A percentile compares a stretch with the other conserved stretches of the same genome.
Conservation (phyloP, 768 basidiomycete species). For the Termitomyces sp. region DNA sequence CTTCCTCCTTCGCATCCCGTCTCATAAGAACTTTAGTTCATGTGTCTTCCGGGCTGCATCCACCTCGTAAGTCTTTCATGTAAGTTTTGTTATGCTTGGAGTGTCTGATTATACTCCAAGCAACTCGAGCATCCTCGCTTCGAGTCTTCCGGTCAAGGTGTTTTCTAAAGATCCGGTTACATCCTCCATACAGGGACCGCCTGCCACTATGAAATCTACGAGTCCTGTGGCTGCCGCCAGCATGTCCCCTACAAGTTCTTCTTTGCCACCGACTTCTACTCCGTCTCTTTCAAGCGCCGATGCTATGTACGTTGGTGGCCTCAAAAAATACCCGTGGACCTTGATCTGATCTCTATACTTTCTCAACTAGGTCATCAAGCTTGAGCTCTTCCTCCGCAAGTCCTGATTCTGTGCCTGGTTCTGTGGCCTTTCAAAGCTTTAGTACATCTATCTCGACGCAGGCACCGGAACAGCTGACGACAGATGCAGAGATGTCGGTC, state of each 20-base stretch:
- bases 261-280: not conserved
- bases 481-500: not conserved
- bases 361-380: not conserved
- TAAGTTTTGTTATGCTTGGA: no score
- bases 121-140: constrained; percentile 1
- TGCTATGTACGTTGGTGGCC: not conserved
- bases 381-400: not conserved
- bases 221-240: not conserved
- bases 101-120: not conserved
- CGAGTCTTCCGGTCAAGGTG: not conserved
- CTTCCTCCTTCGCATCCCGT: not conserved
- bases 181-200: not conserved
- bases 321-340: not conserved
- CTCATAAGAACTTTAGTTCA: not conserved
- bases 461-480: not conserved
- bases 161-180: not conserved
- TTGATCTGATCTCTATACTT: not conserved
- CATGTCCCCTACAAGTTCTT: not conserved
- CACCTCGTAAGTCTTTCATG: not conserved
- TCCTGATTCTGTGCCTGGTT: not conserved
- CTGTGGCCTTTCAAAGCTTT: not conserved
- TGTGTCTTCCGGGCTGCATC: constrained; percentile 3
- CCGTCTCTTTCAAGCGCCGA: not conserved
- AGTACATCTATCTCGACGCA: not conserved
- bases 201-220: not conserved